Evolutionary conservation across 2,329 filamentous ascomycete genomes (phyloP), one percentile per base, ranked within the genome.

Genomic region (Aspergillus versicolor): DNA sequence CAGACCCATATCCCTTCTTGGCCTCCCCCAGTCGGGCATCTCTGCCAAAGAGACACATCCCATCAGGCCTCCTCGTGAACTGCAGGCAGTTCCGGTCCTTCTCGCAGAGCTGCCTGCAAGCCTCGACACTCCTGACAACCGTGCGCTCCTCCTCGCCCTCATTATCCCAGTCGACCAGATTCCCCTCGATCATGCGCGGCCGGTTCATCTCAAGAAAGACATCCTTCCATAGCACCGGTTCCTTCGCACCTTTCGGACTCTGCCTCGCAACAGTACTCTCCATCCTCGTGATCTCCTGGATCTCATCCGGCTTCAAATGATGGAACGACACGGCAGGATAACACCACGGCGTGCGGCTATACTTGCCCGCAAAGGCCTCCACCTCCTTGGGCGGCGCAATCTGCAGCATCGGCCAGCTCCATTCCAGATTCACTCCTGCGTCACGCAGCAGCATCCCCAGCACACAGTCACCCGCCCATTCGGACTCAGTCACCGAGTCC

Each of bases 321-420:
- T 82, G 80, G 63, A 81, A 83, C 3, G 79, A 71, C 3, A 79
- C 71, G 2, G 75, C 75, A 21, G 78, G 76, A 60, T 77, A 81
- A 61, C 79, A 81, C 79, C 79, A 81, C 2, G 75, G 73, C 34
- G 67, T 72, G 49, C 67, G 73, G 7, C 67, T 69, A 27, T 70
- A 69, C 2, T 70, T 72, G 3, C 70, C 66, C 11, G 73, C 73
- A 22, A 73, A 70, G 24, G 73, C 69, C 52, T 77, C 71, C 40
- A 77, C 71, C 42, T 77, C 70, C 37, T 69, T 71, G 2, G 76
- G 73, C 1, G 65, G 67, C n/a, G 70, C 70, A 11, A 69, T 70
- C 65, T 71, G 67, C 61, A 79, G 65, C 57, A 73, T 77, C 17
- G 81, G 81, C 74, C 77, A 82, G 0, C 76, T 67, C 71, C 73